phyloP scores from a whole-genome alignment of 305 asterid species.

The Euphrasia arctica region DNA sequence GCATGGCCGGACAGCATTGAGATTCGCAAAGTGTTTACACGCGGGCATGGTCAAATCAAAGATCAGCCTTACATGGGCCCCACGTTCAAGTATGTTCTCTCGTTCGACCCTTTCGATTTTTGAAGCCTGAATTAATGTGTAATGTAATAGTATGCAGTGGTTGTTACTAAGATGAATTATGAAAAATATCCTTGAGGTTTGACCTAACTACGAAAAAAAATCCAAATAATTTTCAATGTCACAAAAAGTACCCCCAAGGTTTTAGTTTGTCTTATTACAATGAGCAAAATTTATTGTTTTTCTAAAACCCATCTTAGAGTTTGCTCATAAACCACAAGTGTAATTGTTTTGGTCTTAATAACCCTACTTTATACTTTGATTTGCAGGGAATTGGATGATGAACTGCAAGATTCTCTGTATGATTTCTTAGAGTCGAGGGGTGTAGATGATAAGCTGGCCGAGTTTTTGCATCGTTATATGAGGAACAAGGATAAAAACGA shows the following conservation, averaged over 20 bases:
- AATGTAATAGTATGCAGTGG: not conserved
- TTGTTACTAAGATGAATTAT: not conserved
- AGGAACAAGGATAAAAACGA: slow-evolving; percentile 72
- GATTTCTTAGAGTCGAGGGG: slow-evolving; percentile 80
- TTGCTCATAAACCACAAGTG: not conserved
- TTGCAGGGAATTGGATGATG: slow-evolving; percentile 79
- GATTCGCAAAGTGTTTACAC: slow-evolving; percentile 57
- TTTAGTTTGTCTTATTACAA: not conserved
- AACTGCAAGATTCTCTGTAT: slow-evolving; percentile 66
- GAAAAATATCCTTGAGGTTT: not conserved
- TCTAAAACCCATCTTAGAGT: not conserved
- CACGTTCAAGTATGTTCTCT: slow-evolving; percentile 53
- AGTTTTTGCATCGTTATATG: slow-evolving; percentile 61
- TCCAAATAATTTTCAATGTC: not conserved
- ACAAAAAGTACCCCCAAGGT: not conserved
- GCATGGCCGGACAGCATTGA: slow-evolving; percentile 82
- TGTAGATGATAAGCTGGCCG: slow-evolving; percentile 63
- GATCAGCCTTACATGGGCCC: slow-evolving; percentile 60
- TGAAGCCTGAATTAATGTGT: not conserved
- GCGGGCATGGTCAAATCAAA: slow-evolving; percentile 31
- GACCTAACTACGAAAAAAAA: not conserved
- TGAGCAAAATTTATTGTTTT: not conserved
- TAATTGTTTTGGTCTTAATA: not conserved
- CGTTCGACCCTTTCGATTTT: slow-evolving; percentile 14
- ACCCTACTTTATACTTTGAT: slow-evolving; percentile 12